Evolutionary conservation across 208 protist species (phyloP).

Genomic region (Leishmania mexicana): DNA sequence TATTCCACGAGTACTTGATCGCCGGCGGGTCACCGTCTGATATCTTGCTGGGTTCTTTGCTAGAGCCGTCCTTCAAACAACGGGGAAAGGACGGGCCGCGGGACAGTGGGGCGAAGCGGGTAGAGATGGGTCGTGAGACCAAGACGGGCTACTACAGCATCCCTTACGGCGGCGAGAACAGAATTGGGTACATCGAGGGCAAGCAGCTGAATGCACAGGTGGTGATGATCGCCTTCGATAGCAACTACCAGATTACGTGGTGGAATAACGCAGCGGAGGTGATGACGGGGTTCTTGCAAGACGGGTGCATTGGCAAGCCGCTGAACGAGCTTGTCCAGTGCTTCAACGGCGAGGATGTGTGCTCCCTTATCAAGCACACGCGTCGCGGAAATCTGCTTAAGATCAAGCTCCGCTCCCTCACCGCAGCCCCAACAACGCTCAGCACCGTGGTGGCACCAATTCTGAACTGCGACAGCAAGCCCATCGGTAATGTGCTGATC

Average conservation of each 20-base stretch:
- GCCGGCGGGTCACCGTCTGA: slow-evolving; percentile 33
- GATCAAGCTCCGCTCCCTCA: slow-evolving; percentile 81
- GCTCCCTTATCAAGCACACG: slow-evolving; percentile 43
- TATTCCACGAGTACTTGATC: slow-evolving; percentile 58
- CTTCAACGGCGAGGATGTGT: slow-evolving; percentile 53
- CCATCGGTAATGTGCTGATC: slow-evolving; percentile 84
- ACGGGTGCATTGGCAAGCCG: slow-evolving; percentile 83
- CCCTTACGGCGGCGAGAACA: slow-evolving; percentile 50
- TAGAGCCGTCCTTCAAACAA: slow-evolving; percentile 17
- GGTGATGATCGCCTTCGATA: slow-evolving; percentile 90
- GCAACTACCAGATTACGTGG: slow-evolving; percentile 76
- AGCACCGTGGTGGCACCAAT: slow-evolving; percentile 81
- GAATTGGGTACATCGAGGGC: slow-evolving; percentile 86
- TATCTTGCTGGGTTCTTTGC: slow-evolving; percentile 28
- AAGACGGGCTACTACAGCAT: slow-evolving; percentile 81
- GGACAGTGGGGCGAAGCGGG: slow-evolving; percentile 14
- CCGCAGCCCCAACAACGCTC: slow-evolving; percentile 71
- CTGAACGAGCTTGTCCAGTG: slow-evolving; percentile 80
- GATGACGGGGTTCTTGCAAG: slow-evolving; percentile 86
- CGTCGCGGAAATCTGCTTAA: slow-evolving; percentile 53
- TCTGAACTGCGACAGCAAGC: slow-evolving; percentile 45
- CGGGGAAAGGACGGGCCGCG: slow-evolving; percentile 28
- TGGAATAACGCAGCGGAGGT: slow-evolving; percentile 88
- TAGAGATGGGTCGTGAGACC: slow-evolving; percentile 53
- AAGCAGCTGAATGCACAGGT: slow-evolving; percentile 82